Percentiles rank a stretch among this genome's conserved stretches.
These are phyloP conservation scores for Aspergillus aculeatinus DNA, from an alignment of 2,329 filamentous ascomycete genomes.

Conservation along the genomic window DNA sequence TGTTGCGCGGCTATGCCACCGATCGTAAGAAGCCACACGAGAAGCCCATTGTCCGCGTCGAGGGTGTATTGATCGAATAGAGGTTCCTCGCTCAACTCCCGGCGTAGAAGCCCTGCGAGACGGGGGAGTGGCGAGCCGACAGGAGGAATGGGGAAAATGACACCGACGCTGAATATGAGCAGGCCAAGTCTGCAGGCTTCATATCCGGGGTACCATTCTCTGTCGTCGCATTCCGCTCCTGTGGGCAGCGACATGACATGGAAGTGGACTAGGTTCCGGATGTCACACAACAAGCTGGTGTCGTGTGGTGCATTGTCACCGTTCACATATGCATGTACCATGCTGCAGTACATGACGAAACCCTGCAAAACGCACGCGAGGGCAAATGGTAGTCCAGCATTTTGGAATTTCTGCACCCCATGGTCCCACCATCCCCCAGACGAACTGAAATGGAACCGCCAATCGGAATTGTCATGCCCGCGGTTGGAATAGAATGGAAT, in stretches of 20 bases:
- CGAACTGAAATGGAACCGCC: background rate
- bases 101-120: background rate
- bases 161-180: background rate
- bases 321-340: background rate
- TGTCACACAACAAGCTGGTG: slow-evolving; percentile 1
- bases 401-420: background rate
- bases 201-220: background rate
- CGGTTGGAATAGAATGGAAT: background rate
- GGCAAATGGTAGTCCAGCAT: background rate
- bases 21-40: background rate
- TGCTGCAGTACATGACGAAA: background rate
- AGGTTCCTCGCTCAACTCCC: background rate
- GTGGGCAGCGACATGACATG: background rate
- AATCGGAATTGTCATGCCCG: too few relatives aligned
- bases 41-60: background rate
- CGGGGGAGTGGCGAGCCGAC: background rate
- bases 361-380: background rate
- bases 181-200: slow-evolving; percentile 1
- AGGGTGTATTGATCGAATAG: too few relatives aligned
- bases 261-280: slow-evolving; percentile 5
- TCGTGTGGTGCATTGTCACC: background rate
- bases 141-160: background rate
- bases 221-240: background rate
- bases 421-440: background rate
- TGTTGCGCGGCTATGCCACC: background rate